phyloP scores from a whole-genome alignment of 2,329 filamentous ascomycete species.

The Penicillium sp. region DNA sequence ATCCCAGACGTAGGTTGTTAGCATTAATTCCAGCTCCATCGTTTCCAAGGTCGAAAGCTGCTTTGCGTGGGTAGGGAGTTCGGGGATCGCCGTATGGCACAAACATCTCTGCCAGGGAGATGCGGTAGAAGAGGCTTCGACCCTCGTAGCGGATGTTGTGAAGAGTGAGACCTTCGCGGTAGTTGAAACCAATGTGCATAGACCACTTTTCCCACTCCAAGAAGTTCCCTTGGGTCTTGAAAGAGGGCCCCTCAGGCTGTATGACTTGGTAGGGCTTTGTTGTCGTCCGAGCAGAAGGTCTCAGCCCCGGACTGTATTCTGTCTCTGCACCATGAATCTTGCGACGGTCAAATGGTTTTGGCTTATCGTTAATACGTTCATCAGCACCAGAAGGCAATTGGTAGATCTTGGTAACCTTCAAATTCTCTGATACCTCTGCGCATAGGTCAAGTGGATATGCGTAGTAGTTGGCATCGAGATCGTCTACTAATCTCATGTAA shows the following conservation, averaged over 20 bases:
- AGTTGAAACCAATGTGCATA: constrained; percentile 48
- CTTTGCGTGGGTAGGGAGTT: constrained; percentile 45
- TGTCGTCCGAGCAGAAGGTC: constrained; percentile 33
- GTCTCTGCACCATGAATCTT: neutral
- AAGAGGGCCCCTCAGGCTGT: constrained; percentile 41
- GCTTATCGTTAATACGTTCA: neutral
- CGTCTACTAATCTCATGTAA: constrained; percentile 43
- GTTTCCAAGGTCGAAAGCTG: constrained; percentile 49
- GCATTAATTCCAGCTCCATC: constrained; percentile 46
- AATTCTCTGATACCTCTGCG: constrained; percentile 53
- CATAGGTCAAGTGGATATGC: constrained; percentile 59
- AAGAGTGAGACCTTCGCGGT: constrained; percentile 46
- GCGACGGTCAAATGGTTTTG: neutral
- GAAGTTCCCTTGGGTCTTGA: constrained; percentile 31
- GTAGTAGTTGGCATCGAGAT: constrained; percentile 58
- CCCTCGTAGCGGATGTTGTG: constrained; percentile 45
- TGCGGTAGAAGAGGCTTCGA: constrained; percentile 44
- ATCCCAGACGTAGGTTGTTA: constrained; percentile 46
- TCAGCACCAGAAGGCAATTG: constrained; percentile 43
- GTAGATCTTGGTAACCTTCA: constrained; percentile 54
- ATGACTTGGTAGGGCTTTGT: constrained; percentile 40
- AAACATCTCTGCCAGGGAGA: constrained; percentile 48
- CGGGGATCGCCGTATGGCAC: constrained; percentile 49
- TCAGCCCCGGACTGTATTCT: constrained; percentile 40
- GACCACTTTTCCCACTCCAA: constrained; percentile 49